Base-by-base conservation (phyloP, 2,329 filamentous ascomycete genomes). In the Atkinsonella texensis region DNA sequence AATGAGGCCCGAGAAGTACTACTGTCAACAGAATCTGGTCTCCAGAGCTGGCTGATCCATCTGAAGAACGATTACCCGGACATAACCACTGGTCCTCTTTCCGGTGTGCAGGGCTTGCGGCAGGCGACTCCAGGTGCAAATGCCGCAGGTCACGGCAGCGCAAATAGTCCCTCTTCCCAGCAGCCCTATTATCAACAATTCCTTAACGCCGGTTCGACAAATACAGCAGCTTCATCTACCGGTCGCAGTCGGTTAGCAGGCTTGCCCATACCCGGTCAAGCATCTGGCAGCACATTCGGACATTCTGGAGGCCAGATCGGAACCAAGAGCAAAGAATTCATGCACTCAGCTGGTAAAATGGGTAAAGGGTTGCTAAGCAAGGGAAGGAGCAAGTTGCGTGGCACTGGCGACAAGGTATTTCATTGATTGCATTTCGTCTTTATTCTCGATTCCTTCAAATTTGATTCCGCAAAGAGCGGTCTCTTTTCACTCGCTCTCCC, bases 341-440 rank as follows among this genome's bases (percentile, higher is more conserved):
- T 96, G 63, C 87, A 93, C 57, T 84, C 85, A 20, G 90, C 90
- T 51, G 89, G 88, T 50, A 89, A 88, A 64, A 88, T 89, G 53
- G 89, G 90, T 47, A 95, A 95, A 72, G 91, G 90, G 49, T 69
- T 96, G 57, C 84, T 96, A 66, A 89, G 86, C 58, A 95, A 95
- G 71, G 88, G 90, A 59, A 91, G 87, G 71, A 91, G 80, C 70
- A 91, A 88, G 68, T 82, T 95, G 66, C 74, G 77, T 56, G 79
- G 76, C 64, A 79, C 79, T 57, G 81, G 83, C 63, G 87, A 93
- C 69, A 94, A 94, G 87, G 87, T 90, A 86, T 89, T 88, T 83
- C 78, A 82, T 72, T 84, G 74, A 79, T 65, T 59, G 60, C 67
- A 63, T 62, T 64, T 68, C 62, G 58, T 64, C 55, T 52, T 50